Evolutionary conservation across 2,329 filamentous ascomycete genomes (phyloP).

Genomic region (Colletotrichum chrysophilum): DNA sequence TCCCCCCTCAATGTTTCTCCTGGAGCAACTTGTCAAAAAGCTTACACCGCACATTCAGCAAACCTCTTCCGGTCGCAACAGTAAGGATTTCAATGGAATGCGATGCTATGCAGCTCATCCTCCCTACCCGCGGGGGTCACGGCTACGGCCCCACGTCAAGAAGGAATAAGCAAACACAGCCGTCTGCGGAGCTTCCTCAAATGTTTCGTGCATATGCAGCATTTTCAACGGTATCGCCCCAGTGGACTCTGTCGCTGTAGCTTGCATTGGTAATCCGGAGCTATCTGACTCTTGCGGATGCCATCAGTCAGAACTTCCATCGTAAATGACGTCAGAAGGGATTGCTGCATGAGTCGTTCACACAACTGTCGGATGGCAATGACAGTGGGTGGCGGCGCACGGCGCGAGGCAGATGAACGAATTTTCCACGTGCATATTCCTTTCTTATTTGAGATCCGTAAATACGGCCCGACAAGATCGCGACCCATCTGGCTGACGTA

Average conservation of each 20-base stretch:
- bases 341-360: constrained; percentile 1
- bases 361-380: not conserved
- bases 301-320: not conserved
- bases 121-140: not conserved
- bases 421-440: not conserved
- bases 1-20: not conserved
- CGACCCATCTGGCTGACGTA: not conserved
- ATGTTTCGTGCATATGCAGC: not conserved
- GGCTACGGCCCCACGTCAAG: not conserved
- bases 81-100: not conserved
- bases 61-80: not conserved
- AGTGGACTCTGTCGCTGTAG: not conserved
- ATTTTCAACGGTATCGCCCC: not conserved
- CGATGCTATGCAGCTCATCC: not conserved
- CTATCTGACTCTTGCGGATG: not conserved
- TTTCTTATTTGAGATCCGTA: not conserved
- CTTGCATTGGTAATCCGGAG: not conserved
- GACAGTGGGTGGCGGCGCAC: not conserved
- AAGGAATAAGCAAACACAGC: not conserved
- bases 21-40: not conserved
- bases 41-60: not conserved
- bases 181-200: not conserved
- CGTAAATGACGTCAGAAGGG: constrained; percentile 1
- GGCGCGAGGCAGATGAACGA: not conserved
- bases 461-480: not conserved